Conservation (phyloP, 805 yeast species). For the Metschnikowia henanensis region DNA sequence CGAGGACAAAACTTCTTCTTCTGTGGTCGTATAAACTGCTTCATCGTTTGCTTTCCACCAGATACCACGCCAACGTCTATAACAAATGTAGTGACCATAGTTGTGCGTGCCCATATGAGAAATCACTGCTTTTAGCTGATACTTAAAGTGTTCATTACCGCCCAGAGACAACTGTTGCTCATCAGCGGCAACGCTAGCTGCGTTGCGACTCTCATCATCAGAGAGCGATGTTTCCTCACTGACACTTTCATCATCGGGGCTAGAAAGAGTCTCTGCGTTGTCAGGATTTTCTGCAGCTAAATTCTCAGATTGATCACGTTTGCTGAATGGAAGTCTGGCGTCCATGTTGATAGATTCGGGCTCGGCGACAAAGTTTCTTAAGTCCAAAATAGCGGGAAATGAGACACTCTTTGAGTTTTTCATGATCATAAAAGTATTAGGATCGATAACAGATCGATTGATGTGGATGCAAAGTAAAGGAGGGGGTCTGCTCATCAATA, state of each 20-base stretch:
- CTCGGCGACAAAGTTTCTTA: constrained; percentile 68
- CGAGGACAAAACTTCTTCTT: constrained; percentile 73
- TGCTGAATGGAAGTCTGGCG: constrained; percentile 74
- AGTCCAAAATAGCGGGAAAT: constrained; percentile 68
- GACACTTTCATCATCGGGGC: no score
- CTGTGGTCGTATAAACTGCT: constrained; percentile 75
- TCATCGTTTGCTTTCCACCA: constrained; percentile 99
- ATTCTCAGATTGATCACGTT: constrained; percentile 43
- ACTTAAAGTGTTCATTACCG: constrained; percentile 29
- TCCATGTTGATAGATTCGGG: constrained; percentile 73
- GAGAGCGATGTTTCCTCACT: background rate
- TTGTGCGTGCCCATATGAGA: constrained; percentile 95
- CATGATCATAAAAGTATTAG: constrained; percentile 75
- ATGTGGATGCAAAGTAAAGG: constrained; percentile 82
- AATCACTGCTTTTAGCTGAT: constrained; percentile 80
- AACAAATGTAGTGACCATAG: constrained; percentile 96
- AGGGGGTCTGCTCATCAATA: constrained; percentile 77
- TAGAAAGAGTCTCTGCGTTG: no score
- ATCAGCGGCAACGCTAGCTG: background rate
- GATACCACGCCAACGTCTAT: constrained; percentile 72
- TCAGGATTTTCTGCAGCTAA: background rate
- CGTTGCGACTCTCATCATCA: background rate
- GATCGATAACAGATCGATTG: constrained; percentile 91
- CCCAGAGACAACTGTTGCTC: background rate
- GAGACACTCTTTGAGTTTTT: constrained; percentile 83